Percentiles rank a stretch among this genome's conserved stretches.
Evolutionary conservation across 2,329 filamentous ascomycete species (phyloP).

Genomic region (Nigrospora osmanthi): DNA sequence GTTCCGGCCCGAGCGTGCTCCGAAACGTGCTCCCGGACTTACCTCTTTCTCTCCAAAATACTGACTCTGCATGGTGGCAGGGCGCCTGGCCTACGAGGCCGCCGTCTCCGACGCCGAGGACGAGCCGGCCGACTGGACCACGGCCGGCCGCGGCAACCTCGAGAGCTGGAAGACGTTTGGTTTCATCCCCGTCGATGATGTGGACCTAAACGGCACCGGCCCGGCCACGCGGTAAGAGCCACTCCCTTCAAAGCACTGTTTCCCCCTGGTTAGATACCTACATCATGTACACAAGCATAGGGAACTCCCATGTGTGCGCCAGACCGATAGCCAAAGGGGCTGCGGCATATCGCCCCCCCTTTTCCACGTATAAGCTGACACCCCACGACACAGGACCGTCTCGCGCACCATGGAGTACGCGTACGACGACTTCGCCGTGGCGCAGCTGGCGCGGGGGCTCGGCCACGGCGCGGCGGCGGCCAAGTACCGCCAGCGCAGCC

Average conservation of each 20-base stretch:
- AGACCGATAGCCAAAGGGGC: background rate
- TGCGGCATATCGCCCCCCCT: background rate
- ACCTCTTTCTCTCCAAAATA: too few relatives aligned
- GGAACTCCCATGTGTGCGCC: background rate
- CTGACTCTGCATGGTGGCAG: too few relatives aligned
- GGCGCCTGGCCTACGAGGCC: constrained; percentile 63
- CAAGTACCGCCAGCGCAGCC: constrained; percentile 54
- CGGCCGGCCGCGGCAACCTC: constrained; percentile 64
- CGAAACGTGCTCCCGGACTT: too few relatives aligned
- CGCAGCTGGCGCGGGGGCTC: constrained; percentile 52
- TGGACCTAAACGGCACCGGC: constrained; percentile 54
- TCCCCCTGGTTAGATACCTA: too few relatives aligned
- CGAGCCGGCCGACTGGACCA: constrained; percentile 59
- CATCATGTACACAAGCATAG: too few relatives aligned
- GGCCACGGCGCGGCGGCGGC: constrained; percentile 42
- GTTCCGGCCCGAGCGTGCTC: too few relatives aligned
- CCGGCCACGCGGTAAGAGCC: constrained; percentile 40
- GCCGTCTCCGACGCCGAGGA: constrained; percentile 64
- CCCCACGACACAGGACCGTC: constrained; percentile 29
- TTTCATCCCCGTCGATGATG: constrained; percentile 65
- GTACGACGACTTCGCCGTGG: constrained; percentile 70
- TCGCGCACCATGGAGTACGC: constrained; percentile 73
- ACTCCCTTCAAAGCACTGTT: constrained; percentile 30
- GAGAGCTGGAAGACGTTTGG: constrained; percentile 61
- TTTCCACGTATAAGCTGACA: too few relatives aligned